phyloP scores from a whole-genome alignment of 768 basidiomycete genomes.

The Collybia mongolica region DNA sequence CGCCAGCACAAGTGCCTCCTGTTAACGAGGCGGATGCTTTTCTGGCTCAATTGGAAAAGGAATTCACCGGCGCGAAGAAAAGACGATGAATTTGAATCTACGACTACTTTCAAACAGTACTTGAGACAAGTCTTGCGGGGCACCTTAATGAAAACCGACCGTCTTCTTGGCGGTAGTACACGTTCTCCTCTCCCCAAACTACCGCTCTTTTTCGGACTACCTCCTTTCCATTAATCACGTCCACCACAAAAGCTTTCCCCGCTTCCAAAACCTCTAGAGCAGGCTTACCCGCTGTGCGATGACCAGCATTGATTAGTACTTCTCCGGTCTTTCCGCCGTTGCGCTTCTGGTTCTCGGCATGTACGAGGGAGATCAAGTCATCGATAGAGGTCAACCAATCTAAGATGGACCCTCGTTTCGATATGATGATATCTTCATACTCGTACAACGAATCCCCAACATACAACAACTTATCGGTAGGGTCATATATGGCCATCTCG shows the following conservation, averaged over 20 bases:
- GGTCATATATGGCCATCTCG: conserved; percentile 54
- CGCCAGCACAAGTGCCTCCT: conserved; percentile 11
- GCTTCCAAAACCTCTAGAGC: conserved; percentile 44
- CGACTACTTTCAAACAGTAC: conserved; percentile 20
- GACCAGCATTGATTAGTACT: conserved; percentile 49
- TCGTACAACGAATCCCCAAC: conserved; percentile 61
- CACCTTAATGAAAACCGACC: conserved; percentile 46
- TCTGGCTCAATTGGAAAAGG: conserved; percentile 62
- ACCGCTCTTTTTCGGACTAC: conserved; percentile 26
- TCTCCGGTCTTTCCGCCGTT: conserved; percentile 10
- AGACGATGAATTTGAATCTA: background rate
- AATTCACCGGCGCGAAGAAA: conserved; percentile 45
- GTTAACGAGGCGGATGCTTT: conserved; percentile 58
- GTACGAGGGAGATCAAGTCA: conserved; percentile 40
- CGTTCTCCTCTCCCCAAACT: conserved; percentile 34
- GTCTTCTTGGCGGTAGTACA: conserved; percentile 41
- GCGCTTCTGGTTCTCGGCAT: conserved; percentile 16
- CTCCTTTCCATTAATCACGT: conserved; percentile 43
- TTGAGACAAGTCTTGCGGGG: conserved; percentile 44
- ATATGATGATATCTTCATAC: conserved; percentile 53
- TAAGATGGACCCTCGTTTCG: conserved; percentile 50
- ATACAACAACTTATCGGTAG: conserved; percentile 48
- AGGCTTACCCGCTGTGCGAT: conserved; percentile 41
- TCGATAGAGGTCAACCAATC: conserved; percentile 47
- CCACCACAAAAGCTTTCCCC: conserved; percentile 43